phyloP scores from a whole-genome alignment of 257 asterid genomes.

The Salvia rosmarinus region DNA sequence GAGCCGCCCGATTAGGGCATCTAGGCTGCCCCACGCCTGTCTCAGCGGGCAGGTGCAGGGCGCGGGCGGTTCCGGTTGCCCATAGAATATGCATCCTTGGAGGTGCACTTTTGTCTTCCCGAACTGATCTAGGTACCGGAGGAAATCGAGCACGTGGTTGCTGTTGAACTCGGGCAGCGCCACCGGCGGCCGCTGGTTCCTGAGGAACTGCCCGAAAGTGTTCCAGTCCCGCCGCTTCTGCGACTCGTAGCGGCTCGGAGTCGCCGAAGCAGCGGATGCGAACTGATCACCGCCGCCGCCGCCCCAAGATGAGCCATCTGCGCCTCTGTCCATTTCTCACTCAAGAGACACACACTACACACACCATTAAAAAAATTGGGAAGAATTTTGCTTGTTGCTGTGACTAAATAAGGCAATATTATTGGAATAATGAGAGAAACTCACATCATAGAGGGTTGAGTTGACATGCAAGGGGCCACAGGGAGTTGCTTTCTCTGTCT shows the following conservation, averaged over 20 bases:
- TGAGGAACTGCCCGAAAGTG: constrained; percentile 75
- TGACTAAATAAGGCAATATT: constrained; percentile 51
- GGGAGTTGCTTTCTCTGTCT: constrained; percentile 47
- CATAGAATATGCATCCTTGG: constrained; percentile 73
- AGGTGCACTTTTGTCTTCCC: constrained; percentile 76
- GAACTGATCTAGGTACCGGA: constrained; percentile 70
- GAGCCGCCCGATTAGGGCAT: constrained; percentile 71
- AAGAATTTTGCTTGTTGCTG: constrained; percentile 4
- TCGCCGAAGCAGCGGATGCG: background rate
- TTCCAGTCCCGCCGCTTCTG: constrained; percentile 71
- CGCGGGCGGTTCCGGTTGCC: constrained; percentile 83
- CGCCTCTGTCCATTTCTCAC: constrained; percentile 38
- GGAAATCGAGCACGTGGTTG: constrained; percentile 70
- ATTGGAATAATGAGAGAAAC: constrained; percentile 42
- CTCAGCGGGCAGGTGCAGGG: constrained; percentile 74
- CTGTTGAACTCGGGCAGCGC: constrained; percentile 63
- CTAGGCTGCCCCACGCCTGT: constrained; percentile 81
- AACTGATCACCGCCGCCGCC: constrained; percentile 31
- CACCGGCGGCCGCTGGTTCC: constrained; percentile 71
- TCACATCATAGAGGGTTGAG: constrained; percentile 58
- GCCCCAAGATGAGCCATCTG: constrained; percentile 53
- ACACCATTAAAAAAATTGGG: constrained; percentile 2
- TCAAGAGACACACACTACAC: background rate
- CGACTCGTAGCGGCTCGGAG: constrained; percentile 70
- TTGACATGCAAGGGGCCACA: constrained; percentile 80